Conservation (phyloP, 441 rosid species). For the Erodium trifolium region DNA sequence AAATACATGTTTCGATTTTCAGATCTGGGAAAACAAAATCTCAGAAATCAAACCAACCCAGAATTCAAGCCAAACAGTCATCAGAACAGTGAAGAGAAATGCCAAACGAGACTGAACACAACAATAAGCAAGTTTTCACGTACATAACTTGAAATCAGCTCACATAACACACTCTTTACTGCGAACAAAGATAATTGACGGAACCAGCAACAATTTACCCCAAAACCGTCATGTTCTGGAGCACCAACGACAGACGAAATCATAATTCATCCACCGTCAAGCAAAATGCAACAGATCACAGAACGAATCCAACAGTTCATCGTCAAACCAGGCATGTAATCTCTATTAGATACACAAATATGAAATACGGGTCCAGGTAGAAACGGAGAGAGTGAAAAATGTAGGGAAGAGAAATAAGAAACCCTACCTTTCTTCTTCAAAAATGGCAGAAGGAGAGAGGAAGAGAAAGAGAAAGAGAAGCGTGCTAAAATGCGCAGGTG, state of each 20-base stretch:
- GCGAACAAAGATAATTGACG: neutral
- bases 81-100: neutral
- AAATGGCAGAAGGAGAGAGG: neutral
- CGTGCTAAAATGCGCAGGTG: conserved; percentile 7
- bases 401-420: neutral
- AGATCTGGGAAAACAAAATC: conserved; percentile 7
- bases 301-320: neutral
- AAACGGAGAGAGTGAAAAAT: neutral
- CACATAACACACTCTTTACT: neutral
- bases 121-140: neutral
- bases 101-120: neutral
- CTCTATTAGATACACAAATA: too few relatives aligned
- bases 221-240: neutral
- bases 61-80: conserved; percentile 3
- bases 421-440: neutral
- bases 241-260: neutral
- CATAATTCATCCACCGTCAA: neutral
- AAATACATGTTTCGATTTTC: neutral
- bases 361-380: neutral
- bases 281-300: neutral
- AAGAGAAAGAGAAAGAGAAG: neutral
- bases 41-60: neutral
- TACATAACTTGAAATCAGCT: neutral
- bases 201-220: neutral
- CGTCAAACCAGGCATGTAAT: neutral